Conservation (phyloP, 768 basidiomycete species). For the Tulasnella sp. region DNA sequence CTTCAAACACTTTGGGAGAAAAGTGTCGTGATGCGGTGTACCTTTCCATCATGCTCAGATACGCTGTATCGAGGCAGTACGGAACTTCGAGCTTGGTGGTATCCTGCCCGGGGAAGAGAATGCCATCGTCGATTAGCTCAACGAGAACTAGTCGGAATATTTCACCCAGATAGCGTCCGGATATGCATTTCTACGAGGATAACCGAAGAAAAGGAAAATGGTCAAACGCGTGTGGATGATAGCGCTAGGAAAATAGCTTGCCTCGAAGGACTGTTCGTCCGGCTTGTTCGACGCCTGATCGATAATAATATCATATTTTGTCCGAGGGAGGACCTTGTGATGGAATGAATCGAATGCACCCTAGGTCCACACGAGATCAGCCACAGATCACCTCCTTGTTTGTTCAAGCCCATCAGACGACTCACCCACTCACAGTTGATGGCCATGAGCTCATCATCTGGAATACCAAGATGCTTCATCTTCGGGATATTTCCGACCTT, state of each 20-base stretch:
- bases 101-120: slow-evolving; percentile 94
- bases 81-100: slow-evolving; percentile 96
- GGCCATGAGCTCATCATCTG: slow-evolving; percentile 54
- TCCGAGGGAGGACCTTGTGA: slow-evolving; percentile 88
- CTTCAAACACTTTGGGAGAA: background rate
- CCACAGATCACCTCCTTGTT: too few relatives aligned
- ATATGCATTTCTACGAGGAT: slow-evolving; percentile 72
- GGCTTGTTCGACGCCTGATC: slow-evolving; percentile 96
- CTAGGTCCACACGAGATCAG: slow-evolving; percentile 31
- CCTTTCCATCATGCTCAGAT: slow-evolving; percentile 95
- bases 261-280: slow-evolving; percentile 88
- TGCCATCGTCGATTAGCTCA: slow-evolving; percentile 93
- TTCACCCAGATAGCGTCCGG: slow-evolving; percentile 91
- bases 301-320: slow-evolving; percentile 85
- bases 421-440: slow-evolving; percentile 93
- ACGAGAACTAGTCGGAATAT: slow-evolving; percentile 89
- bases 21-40: slow-evolving; percentile 24
- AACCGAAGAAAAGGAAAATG: background rate
- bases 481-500: slow-evolving; percentile 76
- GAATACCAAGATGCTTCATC: slow-evolving; percentile 59
- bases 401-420: background rate
- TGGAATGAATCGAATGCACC: slow-evolving; percentile 96
- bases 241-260: too few relatives aligned
- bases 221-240: background rate
- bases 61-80: slow-evolving; percentile 91